Conservation (phyloP, 2,329 filamentous ascomycete genomes). For the Cryphonectria naterciae region DNA sequence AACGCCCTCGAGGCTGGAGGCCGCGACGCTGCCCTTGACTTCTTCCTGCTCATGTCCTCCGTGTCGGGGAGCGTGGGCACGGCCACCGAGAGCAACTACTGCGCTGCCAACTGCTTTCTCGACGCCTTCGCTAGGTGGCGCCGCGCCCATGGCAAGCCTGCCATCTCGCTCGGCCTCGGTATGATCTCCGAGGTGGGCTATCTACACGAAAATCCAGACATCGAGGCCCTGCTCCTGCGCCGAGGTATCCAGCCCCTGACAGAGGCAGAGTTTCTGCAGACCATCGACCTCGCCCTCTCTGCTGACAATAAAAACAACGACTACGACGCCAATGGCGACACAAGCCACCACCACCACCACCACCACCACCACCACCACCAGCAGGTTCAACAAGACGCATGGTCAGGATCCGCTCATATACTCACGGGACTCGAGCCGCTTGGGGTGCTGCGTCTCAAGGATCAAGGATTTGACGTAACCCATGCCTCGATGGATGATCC, state of each 20-base stretch:
- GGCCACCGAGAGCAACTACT: conserved; percentile 39
- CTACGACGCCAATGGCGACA: neutral
- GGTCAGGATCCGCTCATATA: neutral
- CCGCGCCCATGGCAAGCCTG: conserved; percentile 37
- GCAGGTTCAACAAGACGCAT: neutral
- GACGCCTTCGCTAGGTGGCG: conserved; percentile 42
- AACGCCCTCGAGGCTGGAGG: neutral
- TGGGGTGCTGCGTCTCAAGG: neutral
- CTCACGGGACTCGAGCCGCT: neutral
- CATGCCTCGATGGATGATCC: conserved; percentile 29
- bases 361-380: neutral
- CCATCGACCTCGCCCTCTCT: conserved; percentile 35
- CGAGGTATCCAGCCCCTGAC: conserved; percentile 42
- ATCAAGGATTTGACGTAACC: conserved; percentile 30
- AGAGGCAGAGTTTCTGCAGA: conserved; percentile 39
- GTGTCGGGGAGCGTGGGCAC: conserved; percentile 34
- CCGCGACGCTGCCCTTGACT: neutral
- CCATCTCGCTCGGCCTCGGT: conserved; percentile 42
- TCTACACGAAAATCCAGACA: conserved; percentile 40
- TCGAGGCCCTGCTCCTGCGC: conserved; percentile 41
- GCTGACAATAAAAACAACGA: conserved; percentile 5
- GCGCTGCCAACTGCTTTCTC: conserved; percentile 42
- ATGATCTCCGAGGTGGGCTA: conserved; percentile 37
- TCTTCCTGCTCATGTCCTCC: conserved; percentile 34
- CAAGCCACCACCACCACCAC: neutral